Conservation (phyloP, 306 rosid species). For the Prunus kanzakura region DNA sequence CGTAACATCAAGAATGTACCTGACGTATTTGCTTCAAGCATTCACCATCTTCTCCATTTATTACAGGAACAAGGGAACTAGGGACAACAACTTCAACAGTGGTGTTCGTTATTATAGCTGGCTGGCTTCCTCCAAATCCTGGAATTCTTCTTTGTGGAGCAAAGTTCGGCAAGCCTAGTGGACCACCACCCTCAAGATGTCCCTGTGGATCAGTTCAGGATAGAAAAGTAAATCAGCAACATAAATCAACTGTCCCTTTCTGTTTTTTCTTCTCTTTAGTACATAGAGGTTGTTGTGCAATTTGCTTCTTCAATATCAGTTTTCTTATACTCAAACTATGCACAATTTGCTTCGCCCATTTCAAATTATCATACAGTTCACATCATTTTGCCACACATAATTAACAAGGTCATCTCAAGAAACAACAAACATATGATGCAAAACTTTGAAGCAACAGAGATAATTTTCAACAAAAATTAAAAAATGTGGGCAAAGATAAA, state of each 20-base stretch:
- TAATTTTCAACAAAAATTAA: not conserved
- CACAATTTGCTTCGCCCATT: not conserved
- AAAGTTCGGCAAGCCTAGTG: slow-evolving; percentile 69
- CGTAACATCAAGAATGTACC: slow-evolving; percentile 39
- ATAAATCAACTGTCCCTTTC: not conserved
- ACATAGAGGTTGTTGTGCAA: not conserved
- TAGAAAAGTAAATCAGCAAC: slow-evolving; percentile 8
- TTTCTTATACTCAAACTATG: not conserved
- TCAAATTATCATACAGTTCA: not conserved
- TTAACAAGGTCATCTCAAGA: not conserved
- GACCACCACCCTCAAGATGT: slow-evolving; percentile 63
- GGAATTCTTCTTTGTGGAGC: slow-evolving; percentile 64
- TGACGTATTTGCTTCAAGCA: slow-evolving; percentile 91
- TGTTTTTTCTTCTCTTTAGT: not conserved
- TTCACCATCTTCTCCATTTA: slow-evolving; percentile 94
- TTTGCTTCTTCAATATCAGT: not conserved
- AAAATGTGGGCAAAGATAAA: not conserved
- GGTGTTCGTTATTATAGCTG: slow-evolving; percentile 74
- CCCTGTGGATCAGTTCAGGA: slow-evolving; percentile 52
- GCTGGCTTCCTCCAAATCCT: slow-evolving; percentile 67
- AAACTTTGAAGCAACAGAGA: not conserved
- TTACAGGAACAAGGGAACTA: slow-evolving; percentile 62
- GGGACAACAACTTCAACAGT: slow-evolving; percentile 95
- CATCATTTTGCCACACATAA: not conserved
- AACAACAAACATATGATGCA: not conserved